Evolutionary conservation across 2,329 filamentous ascomycete genomes (phyloP), one percentile per base, ranked within the genome.

Genomic region (Xylariomycetidae sp.): DNA sequence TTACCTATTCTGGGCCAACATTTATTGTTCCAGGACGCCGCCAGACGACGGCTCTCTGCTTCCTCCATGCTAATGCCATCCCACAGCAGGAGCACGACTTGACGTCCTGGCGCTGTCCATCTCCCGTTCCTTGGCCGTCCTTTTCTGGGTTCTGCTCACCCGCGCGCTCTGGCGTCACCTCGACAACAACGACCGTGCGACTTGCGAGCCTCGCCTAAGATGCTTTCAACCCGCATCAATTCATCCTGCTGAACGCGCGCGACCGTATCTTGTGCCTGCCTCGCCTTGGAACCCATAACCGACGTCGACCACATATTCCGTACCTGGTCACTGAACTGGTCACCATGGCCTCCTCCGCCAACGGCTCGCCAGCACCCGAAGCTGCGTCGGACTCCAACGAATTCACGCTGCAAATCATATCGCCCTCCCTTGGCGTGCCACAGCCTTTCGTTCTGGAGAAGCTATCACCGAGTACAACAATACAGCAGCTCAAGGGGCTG

Each of bases 381-480:
- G 38, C 48, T 31, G 32, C 35, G 19, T 45, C 40, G 31, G 38
- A 43, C 40, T 35, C 44, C 42, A 58, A 62, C 32, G 58, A 59
- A 22, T 67, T 79, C 53, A 76, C 70, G 37, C 61, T 81, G 31
- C 67, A 76, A 40, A 60, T 81, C 38, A 52, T 80, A 25, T 80
- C 76, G 39, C 76, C 76, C 4, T 78, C 74, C 10, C 58, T 67
- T 31, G 68, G 67, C 22, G 69, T 76, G 10, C 66, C 63, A 32
- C 61, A 64, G 14, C 69, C 70, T 12, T 51, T 79, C 31, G 54
- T 59, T 25, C 72, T 79, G 29, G 59, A 65, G 16, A 53, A 59
- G 15, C 54, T 79, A 9, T 59, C 69, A 10, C 60, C 63, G 25
- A 59, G 60, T 2, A 75, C 70, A 2, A 78, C 73, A 0, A 60